Base-by-base conservation (phyloP, 1,139 yeast genomes). In the Neolecta irregularis region DNA sequence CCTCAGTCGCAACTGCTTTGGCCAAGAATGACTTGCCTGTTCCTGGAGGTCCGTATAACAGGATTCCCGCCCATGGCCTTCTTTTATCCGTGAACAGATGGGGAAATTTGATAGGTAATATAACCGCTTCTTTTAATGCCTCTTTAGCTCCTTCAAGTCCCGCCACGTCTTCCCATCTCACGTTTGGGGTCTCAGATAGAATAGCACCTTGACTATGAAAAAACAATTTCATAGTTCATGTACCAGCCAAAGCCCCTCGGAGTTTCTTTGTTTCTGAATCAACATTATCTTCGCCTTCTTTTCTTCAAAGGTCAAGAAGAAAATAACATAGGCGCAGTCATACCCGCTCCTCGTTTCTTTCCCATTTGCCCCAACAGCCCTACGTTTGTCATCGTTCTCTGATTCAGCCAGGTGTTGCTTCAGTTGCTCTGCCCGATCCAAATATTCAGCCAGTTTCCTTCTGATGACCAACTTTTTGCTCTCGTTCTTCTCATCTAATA, bases 1-100 rank as follows among this genome's bases (percentile, higher is more conserved):
- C 94, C 53, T 88, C 99, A 1, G 98, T 88, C 19, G 99, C 99
- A 3, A 88, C 96, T 0, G 98, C 98, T 52, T 88, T 88, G 11
- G 98, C 98, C 41, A 91, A 62, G 54, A 75, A 88, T 1, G 96
- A 85, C 53, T 91, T 91, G 64, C 98, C 99, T 0, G 99, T 91
- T 50, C 98, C 99, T 2, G 98, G 99, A 9, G 98, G 98, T 0
- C 98, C 99, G 54, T 83, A 91, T 26, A 91, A 62, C 34, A 91
- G 60, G 35, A 91, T 88, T 30, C 99, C 99, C 4, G 80, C 65
- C 2, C 92, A 74, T 1, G 99, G 98, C 52, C 80, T 80, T 43
- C 99, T 69, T 52, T 81, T 83, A 1, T 98, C 98, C 7, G 77
- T 80, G 59, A 88, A 88, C 42, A 88, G 60, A 49, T 88, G 96